These are phyloP conservation scores for Coleophoma crateriformis DNA, from an alignment of 2,329 filamentous ascomycete species.

Conservation along the genomic window DNA sequence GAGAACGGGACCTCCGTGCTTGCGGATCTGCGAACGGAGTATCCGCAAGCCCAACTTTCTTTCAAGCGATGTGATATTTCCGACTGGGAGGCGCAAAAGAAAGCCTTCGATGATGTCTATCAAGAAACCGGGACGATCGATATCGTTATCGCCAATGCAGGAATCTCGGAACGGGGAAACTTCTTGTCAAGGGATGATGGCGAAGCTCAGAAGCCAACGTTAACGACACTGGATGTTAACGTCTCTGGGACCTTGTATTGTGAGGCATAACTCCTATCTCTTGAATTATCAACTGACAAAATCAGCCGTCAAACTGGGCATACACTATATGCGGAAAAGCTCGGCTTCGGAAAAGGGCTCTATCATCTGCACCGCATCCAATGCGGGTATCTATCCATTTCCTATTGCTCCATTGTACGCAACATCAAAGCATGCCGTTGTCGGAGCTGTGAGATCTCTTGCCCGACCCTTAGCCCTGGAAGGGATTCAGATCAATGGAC, in stretches of 20 bases:
- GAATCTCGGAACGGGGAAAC: constrained; percentile 11
- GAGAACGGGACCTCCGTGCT: constrained; percentile 11
- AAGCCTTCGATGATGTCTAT: constrained; percentile 16
- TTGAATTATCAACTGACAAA: not conserved
- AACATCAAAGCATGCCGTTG: constrained; percentile 39
- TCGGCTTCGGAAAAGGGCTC: constrained; percentile 18
- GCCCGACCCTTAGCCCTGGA: constrained; percentile 31
- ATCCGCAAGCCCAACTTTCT: constrained; percentile 8
- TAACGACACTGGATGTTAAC: constrained; percentile 18
- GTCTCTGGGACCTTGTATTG: constrained; percentile 17
- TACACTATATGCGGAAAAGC: constrained; percentile 45
- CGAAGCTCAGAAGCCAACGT: constrained; percentile 11
- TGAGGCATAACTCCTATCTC: constrained; percentile 5
- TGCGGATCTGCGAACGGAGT: constrained; percentile 5
- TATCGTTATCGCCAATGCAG: constrained; percentile 24
- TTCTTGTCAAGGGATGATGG: constrained; percentile 8
- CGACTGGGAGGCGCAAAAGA: constrained; percentile 16
- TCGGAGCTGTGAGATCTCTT: constrained; percentile 44
- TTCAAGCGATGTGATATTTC: constrained; percentile 21
- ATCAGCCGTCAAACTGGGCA: constrained; percentile 41
- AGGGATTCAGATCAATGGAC: constrained; percentile 43
- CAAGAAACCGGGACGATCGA: constrained; percentile 18
- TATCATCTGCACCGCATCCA: constrained; percentile 48
- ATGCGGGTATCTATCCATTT: constrained; percentile 46
- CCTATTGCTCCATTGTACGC: constrained; percentile 44